Base-by-base conservation (phyloP, 768 basidiomycete genomes). In the Tulasnella sp. region DNA sequence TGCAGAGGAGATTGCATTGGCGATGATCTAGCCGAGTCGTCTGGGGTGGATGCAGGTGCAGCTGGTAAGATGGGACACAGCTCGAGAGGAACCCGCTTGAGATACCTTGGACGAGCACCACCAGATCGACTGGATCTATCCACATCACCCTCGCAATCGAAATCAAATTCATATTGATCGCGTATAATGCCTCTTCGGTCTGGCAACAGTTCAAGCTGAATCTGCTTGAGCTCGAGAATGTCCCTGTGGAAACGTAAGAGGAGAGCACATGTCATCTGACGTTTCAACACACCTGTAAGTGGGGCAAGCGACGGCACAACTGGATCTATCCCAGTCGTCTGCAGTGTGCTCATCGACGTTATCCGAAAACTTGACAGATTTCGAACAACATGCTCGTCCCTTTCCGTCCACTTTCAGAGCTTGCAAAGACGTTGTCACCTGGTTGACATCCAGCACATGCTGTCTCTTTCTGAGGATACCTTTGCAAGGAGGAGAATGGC, bases 251-350 rank as follows among this genome's bases (percentile, higher is more conserved):
- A 5, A 29, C 12, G 31, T 25, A 27, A 29, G 16, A 24, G 24
- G 43, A 29, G 43, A 16, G 16, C n/a, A n/a, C n/a, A n/a, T n/a
- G n/a, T n/a, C n/a, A n/a, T n/a, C n/a, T n/a, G n/a, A n/a, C n/a
- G n/a, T n/a, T n/a, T n/a, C n/a, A n/a, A n/a, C 45, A 24, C 25
- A 51, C 49, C 49, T 41, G 29, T 31, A 51, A 22, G 40, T 42
- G 40, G 40, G 49, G 9, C 27, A 27, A 10, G 49, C 40, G 37
- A 43, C 33, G 3, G 49, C 29, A 24, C 49, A 51, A n/a, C 27
- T 42, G 16, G 37, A 51, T 29, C 49, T 27, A 43, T 51, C 49
- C 37, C 39, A 51, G 16, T 51, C 49, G 49, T 51, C 49, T 29
- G 49, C 49, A 12, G 15, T 0, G 39, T 51, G 49, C 29, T 51